These are phyloP conservation scores for Periconia digitata DNA, from an alignment of 2,329 filamentous ascomycete species.

Conservation along the genomic window DNA sequence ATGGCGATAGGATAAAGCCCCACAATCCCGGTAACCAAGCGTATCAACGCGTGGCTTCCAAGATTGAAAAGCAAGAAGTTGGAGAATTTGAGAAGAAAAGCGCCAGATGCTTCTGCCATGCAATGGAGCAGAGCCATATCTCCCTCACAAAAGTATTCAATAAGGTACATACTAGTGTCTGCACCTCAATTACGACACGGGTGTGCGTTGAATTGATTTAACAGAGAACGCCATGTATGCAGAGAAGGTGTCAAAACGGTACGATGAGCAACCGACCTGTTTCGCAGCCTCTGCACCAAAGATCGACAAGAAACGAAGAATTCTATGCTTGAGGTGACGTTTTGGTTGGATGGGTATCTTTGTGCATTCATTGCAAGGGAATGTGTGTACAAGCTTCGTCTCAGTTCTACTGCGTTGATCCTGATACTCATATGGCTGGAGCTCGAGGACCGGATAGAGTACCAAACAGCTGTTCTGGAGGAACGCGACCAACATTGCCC, in stretches of 20 bases:
- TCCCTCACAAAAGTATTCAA: background rate
- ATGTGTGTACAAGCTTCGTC: slow-evolving; percentile 9
- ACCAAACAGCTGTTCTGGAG: slow-evolving; percentile 49
- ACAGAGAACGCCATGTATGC: slow-evolving; percentile 11
- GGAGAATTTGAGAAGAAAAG: background rate
- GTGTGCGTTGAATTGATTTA: too few species aligned
- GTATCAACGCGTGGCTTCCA: too few species aligned
- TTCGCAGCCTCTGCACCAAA: slow-evolving; percentile 1
- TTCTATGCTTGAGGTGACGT: background rate
- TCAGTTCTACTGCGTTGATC: background rate
- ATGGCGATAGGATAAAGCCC: too few species aligned
- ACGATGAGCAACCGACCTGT: slow-evolving; percentile 1
- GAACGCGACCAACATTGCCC: slow-evolving; percentile 53
- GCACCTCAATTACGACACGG: background rate
- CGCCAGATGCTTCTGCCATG: background rate
- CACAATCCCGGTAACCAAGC: too few species aligned
- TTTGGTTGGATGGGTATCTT: background rate
- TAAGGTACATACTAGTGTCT: background rate
- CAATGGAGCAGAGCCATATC: background rate
- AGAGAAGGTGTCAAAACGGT: slow-evolving; percentile 2
- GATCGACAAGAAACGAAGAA: slow-evolving; percentile 14
- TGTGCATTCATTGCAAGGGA: background rate
- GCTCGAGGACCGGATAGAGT: slow-evolving; percentile 35
- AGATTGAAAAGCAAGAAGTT: background rate
- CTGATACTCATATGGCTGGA: slow-evolving; percentile 30